A percentile compares a stretch with the other conserved stretches of the same genome.
These are phyloP conservation scores for Sugiyamaella smithiae DNA, from an alignment of 805 yeast species.

Conservation along the genomic window DNA sequence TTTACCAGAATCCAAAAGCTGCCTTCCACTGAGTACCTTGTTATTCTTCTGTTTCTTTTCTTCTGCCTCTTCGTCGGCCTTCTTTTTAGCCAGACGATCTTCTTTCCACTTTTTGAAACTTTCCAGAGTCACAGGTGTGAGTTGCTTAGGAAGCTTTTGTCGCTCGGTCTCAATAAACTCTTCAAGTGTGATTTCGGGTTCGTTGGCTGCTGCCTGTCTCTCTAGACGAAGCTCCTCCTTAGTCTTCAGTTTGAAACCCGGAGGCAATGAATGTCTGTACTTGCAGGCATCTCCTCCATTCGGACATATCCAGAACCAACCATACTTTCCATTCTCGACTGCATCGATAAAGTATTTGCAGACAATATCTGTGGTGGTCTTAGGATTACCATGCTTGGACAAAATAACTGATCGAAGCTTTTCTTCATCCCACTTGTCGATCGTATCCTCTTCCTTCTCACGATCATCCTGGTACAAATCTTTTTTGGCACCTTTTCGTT, in stretches of 20 bases:
- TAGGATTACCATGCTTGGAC: slow-evolving; percentile 92
- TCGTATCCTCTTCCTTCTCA: slow-evolving; percentile 73
- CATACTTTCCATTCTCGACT: slow-evolving; percentile 94
- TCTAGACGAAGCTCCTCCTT: slow-evolving; percentile 93
- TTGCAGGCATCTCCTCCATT: slow-evolving; percentile 90
- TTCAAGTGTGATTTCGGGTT: slow-evolving; percentile 89
- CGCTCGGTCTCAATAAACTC: slow-evolving; percentile 95
- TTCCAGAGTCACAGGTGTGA: slow-evolving; percentile 82
- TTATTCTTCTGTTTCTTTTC: slow-evolving; percentile 40
- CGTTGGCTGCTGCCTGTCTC: slow-evolving; percentile 74
- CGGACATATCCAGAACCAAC: slow-evolving; percentile 99
- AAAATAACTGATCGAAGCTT: slow-evolving; percentile 80
- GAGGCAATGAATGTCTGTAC: slow-evolving; percentile 93
- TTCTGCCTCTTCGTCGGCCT: slow-evolving; percentile 37
- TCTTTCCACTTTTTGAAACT: slow-evolving; percentile 81
- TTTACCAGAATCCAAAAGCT: slow-evolving; percentile 40
- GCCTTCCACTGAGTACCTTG: slow-evolving; percentile 35
- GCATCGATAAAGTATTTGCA: slow-evolving; percentile 95
- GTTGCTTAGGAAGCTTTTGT: slow-evolving; percentile 66
- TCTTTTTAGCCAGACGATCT: slow-evolving; percentile 48
- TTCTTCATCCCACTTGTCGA: slow-evolving; percentile 97
- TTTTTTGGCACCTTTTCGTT: slow-evolving; percentile 83
- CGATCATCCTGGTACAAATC: slow-evolving; percentile 92
- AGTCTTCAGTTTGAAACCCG: slow-evolving; percentile 94
- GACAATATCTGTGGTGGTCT: slow-evolving; percentile 90